A percentile compares a stretch with the other conserved stretches of the same genome.
Evolutionary conservation across 2,329 filamentous ascomycete species (phyloP).

Genomic region (Alternaria panax): DNA sequence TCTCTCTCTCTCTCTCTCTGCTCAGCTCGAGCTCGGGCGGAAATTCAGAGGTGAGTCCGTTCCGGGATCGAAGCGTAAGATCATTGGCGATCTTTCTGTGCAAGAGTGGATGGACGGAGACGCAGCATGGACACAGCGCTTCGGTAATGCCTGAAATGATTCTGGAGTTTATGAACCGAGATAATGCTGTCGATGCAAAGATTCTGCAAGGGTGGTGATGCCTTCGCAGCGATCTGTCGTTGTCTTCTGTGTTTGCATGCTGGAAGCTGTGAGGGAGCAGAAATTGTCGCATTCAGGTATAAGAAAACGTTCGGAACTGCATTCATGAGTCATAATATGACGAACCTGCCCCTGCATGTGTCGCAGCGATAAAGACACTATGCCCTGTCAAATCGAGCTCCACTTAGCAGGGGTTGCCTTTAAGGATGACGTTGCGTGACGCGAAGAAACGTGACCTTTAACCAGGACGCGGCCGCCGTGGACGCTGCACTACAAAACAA

Average conservation of each 20-base stretch:
- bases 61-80: not conserved
- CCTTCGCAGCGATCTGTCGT: no score
- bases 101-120: not conserved
- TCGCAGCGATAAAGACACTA: not conserved
- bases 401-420: not conserved
- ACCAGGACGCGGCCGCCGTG: no score
- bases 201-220: no score
- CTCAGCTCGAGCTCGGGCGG: no score
- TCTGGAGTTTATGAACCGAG: no score
- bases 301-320: no score
- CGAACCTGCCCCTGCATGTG: not conserved
- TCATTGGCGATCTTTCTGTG: slow-evolving; percentile 7
- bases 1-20: no score
- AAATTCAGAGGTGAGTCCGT: not conserved
- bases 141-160: not conserved
- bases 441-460: not conserved
- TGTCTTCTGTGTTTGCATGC: no score
- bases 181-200: no score
- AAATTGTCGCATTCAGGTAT: no score
- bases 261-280: no score
- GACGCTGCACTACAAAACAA: not conserved
- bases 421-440: not conserved
- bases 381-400: not conserved
- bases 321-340: no score
- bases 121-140: not conserved